Conservation (phyloP, 345 rosid species). For the Gossypium ekmanianum region DNA sequence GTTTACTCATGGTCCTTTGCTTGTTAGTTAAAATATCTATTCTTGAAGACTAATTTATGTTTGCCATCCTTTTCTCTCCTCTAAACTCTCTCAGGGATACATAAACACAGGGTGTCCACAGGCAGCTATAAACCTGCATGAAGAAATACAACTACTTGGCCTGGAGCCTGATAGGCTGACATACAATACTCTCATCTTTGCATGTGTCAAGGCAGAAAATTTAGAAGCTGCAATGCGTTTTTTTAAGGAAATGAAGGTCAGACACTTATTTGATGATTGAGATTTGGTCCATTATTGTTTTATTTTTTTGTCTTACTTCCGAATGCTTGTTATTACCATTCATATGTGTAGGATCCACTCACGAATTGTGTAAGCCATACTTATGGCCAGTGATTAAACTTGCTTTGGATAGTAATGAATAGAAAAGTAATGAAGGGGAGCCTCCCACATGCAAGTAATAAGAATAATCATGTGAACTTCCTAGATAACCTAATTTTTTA, state of each 20-base stretch:
- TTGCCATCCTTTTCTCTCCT: background rate
- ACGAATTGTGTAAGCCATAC: background rate
- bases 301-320: background rate
- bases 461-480: slow-evolving; percentile 25
- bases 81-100: slow-evolving; percentile 49
- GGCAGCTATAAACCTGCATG: slow-evolving; percentile 43
- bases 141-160: slow-evolving; percentile 47
- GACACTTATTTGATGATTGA: slow-evolving; percentile 31
- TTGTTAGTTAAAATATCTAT: background rate
- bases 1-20: background rate
- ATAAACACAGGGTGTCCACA: slow-evolving; percentile 48
- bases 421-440: background rate
- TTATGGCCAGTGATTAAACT: background rate
- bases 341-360: background rate
- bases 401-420: background rate
- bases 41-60: background rate
- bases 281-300: background rate
- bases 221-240: slow-evolving; percentile 61
- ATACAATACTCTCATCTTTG: slow-evolving; percentile 59
- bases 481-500: slow-evolving; percentile 18
- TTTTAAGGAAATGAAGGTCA: slow-evolving; percentile 76
- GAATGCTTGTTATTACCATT: background rate
- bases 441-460: slow-evolving; percentile 34
- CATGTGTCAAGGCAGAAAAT: slow-evolving; percentile 46
- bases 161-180: slow-evolving; percentile 62